Percentiles rank a stretch among this genome's conserved stretches.
These are phyloP conservation scores for Salix caprea DNA, from an alignment of 345 rosid genomes.

Conservation along the genomic window DNA sequence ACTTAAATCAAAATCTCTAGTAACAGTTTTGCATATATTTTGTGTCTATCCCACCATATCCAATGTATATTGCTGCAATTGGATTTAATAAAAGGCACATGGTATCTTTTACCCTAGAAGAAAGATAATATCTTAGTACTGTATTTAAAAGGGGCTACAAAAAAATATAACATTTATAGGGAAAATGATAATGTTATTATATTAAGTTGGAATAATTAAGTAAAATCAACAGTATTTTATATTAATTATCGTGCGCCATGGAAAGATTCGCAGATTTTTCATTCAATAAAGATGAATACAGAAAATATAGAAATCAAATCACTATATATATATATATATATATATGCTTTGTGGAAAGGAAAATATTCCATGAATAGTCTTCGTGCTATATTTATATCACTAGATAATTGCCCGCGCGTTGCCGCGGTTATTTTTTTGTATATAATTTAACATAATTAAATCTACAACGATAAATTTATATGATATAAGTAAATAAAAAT, in stretches of 20 bases:
- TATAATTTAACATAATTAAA: no score
- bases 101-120: no score
- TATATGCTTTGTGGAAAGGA: conserved; percentile 15
- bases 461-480: no score
- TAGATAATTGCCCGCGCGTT: no score
- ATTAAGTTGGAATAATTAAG: not conserved
- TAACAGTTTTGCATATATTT: not conserved
- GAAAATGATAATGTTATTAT: not conserved
- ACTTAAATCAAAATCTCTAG: not conserved
- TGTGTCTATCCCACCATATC: not conserved
- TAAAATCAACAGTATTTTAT: not conserved
- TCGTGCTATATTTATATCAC: not conserved
- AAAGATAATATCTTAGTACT: no score
- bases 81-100: not conserved
- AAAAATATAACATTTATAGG: not conserved
- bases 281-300: not conserved
- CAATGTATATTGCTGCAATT: no score
- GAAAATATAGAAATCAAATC: not conserved
- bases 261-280: conserved; percentile 18
- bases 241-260: not conserved
- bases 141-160: no score
- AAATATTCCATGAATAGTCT: conserved; percentile 26
- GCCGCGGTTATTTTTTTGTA: no score
- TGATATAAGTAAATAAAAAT: no score
- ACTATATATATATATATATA: not conserved